Percentiles rank a stretch among this genome's conserved stretches.
Evolutionary conservation across 1,139 yeast genomes (phyloP).

Genomic region (Magnusiomyces magnusii): DNA sequence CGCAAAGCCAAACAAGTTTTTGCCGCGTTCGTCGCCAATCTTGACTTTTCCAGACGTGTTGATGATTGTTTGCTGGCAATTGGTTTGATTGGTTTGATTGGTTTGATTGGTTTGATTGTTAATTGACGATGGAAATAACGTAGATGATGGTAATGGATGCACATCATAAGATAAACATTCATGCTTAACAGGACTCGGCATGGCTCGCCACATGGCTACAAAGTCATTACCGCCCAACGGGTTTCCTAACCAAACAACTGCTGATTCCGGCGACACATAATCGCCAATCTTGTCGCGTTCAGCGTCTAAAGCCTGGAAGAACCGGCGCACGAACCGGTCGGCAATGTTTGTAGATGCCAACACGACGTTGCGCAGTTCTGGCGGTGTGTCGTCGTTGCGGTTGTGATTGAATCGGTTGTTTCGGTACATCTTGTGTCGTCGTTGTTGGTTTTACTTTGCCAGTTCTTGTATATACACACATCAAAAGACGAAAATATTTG

Average conservation of each 20-base stretch:
- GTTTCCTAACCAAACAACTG: no score
- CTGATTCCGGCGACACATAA: no score
- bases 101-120: conserved; percentile 1
- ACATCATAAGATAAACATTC: conserved; percentile 31
- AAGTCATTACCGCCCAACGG: conserved; percentile 36
- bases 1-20: conserved; percentile 29
- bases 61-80: conserved; percentile 23
- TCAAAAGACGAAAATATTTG: no score
- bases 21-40: conserved; percentile 28
- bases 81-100: neutral
- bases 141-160: conserved; percentile 30
- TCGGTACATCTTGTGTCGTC: no score
- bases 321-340: neutral
- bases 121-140: neutral
- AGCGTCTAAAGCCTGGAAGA: neutral
- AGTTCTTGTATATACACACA: no score
- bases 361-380: neutral
- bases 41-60: conserved; percentile 30
- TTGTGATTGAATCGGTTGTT: neutral
- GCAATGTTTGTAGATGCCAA: neutral
- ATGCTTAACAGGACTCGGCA: conserved; percentile 30
- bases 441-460: no score
- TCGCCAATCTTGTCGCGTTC: neutral
- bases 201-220: conserved; percentile 25
- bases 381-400: neutral